Evolutionary conservation across 108 stramenopile species (phyloP).

Genomic region (Poteriospumella lacustris): DNA sequence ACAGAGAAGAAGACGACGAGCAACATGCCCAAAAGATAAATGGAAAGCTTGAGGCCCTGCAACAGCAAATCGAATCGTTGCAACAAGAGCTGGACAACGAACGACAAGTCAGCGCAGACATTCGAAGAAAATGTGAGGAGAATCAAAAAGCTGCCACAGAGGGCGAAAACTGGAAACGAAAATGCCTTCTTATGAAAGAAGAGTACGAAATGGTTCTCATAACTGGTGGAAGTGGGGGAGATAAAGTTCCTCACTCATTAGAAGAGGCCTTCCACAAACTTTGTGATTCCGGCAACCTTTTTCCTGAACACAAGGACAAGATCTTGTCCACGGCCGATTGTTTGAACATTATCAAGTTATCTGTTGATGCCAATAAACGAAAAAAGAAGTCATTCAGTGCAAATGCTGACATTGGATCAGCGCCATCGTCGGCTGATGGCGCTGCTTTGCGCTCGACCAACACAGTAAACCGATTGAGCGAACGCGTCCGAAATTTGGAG

Average conservation of each 20-base stretch:
- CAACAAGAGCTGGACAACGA: constrained; percentile 4
- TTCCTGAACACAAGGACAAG: too few species aligned
- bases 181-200: neutral
- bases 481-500: constrained; percentile 1
- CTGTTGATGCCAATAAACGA: neutral
- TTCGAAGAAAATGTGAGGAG: neutral
- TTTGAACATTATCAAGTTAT: too few species aligned
- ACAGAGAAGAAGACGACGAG: constrained; percentile 6
- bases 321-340: too few species aligned
- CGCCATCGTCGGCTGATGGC: neutral
- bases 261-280: too few species aligned
- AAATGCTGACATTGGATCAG: neutral
- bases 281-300: too few species aligned
- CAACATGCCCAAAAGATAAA: constrained; percentile 21
- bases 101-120: neutral
- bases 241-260: too few species aligned
- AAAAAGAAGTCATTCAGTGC: neutral
- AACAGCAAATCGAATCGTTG: neutral
- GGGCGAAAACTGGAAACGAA: neutral
- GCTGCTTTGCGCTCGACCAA: too few species aligned
- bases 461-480: too few species aligned
- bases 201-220: neutral
- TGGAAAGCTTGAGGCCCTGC: constrained; percentile 10
- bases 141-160: neutral
- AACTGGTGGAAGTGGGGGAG: neutral